Conservation (phyloP, 2,329 filamentous ascomycete genomes). For the Cryphonectria parasitica region DNA sequence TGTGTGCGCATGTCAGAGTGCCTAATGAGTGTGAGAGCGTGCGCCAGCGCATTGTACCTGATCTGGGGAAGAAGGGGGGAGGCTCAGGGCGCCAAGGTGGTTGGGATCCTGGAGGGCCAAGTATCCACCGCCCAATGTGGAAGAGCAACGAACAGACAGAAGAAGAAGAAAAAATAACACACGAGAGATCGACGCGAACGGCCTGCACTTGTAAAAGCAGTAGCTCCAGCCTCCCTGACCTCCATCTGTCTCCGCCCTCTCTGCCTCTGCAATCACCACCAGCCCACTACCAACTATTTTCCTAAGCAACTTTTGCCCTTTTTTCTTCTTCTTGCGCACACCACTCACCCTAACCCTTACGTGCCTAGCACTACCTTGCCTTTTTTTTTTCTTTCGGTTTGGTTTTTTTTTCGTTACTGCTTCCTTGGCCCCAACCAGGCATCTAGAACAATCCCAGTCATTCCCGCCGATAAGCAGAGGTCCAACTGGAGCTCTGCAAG, state of each 20-base stretch:
- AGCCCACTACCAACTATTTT: background rate
- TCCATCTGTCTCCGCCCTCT: conserved; percentile 5
- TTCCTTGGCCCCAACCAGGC: conserved; percentile 10
- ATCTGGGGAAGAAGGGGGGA: background rate
- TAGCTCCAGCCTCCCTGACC: conserved; percentile 9
- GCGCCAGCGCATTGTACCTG: background rate
- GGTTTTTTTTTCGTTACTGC: background rate
- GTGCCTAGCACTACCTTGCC: background rate
- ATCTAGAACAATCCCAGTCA: conserved; percentile 16
- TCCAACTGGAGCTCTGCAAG: conserved; percentile 20
- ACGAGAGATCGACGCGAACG: conserved; percentile 2
- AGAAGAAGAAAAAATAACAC: conserved; percentile 3
- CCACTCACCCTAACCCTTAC: background rate
- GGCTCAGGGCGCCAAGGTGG: background rate
- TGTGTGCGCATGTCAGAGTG: background rate
- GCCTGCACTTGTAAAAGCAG: background rate
- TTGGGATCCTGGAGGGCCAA: conserved; percentile 8
- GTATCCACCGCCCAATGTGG: conserved; percentile 1
- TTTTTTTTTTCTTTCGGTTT: background rate
- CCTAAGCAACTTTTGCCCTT: background rate
- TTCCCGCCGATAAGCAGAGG: conserved; percentile 22
- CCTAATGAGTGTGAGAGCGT: background rate
- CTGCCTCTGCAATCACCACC: background rate
- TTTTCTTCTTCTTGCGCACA: background rate
- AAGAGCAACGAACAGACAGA: background rate